These are phyloP conservation scores for Ploettnerulaceae sp. DNA, from an alignment of 2,329 filamentous ascomycete species.

Conservation along the genomic window DNA sequence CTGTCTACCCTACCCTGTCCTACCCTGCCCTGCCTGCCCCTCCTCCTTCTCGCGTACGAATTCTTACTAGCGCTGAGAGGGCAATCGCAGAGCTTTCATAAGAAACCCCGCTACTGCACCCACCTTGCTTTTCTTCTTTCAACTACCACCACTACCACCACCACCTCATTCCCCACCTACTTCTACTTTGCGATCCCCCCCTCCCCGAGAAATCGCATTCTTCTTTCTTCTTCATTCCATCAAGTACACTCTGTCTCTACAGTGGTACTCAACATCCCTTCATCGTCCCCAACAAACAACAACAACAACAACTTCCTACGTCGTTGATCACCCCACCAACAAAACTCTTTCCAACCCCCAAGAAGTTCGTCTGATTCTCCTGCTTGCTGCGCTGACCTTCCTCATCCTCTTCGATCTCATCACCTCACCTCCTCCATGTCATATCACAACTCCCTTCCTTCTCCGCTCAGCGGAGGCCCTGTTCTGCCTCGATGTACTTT, in stretches of 20 bases:
- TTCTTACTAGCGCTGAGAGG: background rate
- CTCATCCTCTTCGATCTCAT: slow-evolving; percentile 22
- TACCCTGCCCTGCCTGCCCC: too few species aligned
- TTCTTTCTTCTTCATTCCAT: slow-evolving; percentile 12
- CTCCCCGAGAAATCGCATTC: too few species aligned
- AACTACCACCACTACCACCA: background rate
- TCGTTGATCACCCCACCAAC: slow-evolving; percentile 6
- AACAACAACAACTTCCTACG: slow-evolving; percentile 8
- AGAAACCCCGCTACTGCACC: background rate
- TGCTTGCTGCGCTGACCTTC: slow-evolving; percentile 33
- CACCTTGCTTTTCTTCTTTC: background rate
- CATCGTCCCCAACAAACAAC: slow-evolving; percentile 18
- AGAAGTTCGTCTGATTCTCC: slow-evolving; percentile 36
- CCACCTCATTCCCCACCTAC: background rate
- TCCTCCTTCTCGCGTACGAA: too few species aligned
- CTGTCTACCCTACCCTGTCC: too few species aligned
- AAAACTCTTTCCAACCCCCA: slow-evolving; percentile 28
- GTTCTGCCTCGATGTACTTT: slow-evolving; percentile 36
- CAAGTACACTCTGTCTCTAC: slow-evolving; percentile 33
- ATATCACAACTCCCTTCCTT: slow-evolving; percentile 30
- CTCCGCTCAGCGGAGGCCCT: slow-evolving; percentile 30
- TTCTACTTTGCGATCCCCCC: background rate
- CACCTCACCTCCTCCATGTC: slow-evolving; percentile 16
- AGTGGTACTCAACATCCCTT: slow-evolving; percentile 27
- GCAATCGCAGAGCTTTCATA: background rate